These are phyloP conservation scores for Thermomucor indicae-seudaticae DNA, from an alignment of 371 early-diverging fungal genomes.

Conservation along the genomic window DNA sequence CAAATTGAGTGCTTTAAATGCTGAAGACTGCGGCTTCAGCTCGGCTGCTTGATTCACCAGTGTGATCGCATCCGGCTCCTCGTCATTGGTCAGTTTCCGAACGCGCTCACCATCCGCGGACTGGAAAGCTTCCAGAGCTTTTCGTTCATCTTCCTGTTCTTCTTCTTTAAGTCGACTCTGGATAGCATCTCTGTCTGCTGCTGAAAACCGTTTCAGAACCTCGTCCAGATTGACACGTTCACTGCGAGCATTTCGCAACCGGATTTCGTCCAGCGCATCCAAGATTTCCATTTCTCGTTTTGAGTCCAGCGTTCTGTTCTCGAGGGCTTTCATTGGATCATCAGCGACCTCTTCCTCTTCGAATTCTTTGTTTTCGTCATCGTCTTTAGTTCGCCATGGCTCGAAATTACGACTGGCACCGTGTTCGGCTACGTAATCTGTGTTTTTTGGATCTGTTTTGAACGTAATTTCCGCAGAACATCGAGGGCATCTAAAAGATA, in stretches of 20 bases:
- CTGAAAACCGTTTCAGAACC: conserved; percentile 50
- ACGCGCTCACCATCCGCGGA: conserved; percentile 68
- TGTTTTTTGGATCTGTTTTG: conserved; percentile 96
- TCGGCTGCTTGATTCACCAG: conserved; percentile 31
- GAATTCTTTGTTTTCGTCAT: conserved; percentile 44
- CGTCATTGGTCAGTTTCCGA: conserved; percentile 59
- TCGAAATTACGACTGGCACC: conserved; percentile 96
- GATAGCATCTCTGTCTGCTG: conserved; percentile 36
- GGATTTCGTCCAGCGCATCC: conserved; percentile 93
- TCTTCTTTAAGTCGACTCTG: conserved; percentile 37
- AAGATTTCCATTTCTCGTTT: conserved; percentile 96
- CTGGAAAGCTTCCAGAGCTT: conserved; percentile 64
- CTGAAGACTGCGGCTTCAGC: conserved; percentile 16
- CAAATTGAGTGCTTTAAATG: conserved; percentile 24
- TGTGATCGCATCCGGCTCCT: conserved; percentile 42
- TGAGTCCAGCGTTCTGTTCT: conserved; percentile 88
- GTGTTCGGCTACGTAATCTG: conserved; percentile 92
- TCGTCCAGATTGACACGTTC: conserved; percentile 74
- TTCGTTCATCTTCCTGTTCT: conserved; percentile 66
- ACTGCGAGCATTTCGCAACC: conserved; percentile 78
- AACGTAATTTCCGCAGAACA: conserved; percentile 97
- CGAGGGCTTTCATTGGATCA: conserved; percentile 92
- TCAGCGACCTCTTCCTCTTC: conserved; percentile 76
- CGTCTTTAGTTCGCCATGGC: conserved; percentile 81
- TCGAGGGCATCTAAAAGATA: conserved; percentile 71